Evolutionary conservation across 1,284 basidiomycete genomes (phyloP).

Genomic region (Puccinia horiana): DNA sequence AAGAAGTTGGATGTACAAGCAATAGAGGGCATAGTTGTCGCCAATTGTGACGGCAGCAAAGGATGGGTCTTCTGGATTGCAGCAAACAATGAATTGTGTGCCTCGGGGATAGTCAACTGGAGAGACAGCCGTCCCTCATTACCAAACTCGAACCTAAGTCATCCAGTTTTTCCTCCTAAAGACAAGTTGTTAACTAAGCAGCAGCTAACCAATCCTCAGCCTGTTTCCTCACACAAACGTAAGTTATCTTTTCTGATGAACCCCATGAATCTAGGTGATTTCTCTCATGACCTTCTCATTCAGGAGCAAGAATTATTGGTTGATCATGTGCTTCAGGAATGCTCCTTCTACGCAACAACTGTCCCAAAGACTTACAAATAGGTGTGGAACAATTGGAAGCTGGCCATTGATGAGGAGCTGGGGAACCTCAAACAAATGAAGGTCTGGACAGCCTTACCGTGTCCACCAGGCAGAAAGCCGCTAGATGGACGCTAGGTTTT

Average conservation of each 20-base stretch:
- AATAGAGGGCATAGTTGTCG: not conserved
- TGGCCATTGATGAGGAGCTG: not conserved
- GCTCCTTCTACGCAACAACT: too few species aligned
- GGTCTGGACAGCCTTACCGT: not conserved
- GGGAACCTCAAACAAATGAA: not conserved
- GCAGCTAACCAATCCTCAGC: not conserved
- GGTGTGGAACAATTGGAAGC: not conserved
- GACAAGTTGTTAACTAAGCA: too few species aligned
- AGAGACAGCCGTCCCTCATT: not conserved
- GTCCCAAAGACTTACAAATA: not conserved
- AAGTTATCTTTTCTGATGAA: not conserved
- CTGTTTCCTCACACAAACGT: too few species aligned
- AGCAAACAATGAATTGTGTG: not conserved
- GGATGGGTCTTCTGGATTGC: not conserved
- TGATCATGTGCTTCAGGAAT: not conserved
- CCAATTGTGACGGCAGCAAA: not conserved
- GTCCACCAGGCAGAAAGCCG: not conserved
- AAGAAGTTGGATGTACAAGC: slow-evolving; percentile 1
- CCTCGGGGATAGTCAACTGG: not conserved
- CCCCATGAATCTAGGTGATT: not conserved
- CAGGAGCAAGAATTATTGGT: not conserved
- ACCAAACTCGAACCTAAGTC: not conserved
- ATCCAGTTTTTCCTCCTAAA: too few species aligned
- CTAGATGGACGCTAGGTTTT: slow-evolving; percentile 5
- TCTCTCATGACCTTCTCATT: not conserved